Conservation (phyloP, 225 moss, liverwort and hornwort species). For the Takakia lepidozioides region DNA sequence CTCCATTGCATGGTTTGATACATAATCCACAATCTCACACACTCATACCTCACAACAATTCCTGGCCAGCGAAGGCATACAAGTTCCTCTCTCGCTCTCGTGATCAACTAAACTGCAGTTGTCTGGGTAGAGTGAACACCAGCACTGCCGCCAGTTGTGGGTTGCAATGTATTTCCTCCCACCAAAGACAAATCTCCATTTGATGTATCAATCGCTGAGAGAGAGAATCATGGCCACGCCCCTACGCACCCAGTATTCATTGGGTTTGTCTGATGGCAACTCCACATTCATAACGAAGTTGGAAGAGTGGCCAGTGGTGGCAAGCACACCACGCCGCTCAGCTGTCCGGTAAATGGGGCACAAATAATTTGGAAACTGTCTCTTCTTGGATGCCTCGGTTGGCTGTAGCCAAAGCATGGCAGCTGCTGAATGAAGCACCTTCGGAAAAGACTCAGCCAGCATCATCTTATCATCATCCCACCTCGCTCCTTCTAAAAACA, state of each 20-base stretch:
- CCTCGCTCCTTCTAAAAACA: constrained; percentile 54
- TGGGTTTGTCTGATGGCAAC: constrained; percentile 32
- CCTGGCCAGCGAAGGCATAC: too few species aligned
- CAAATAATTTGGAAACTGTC: constrained; percentile 33
- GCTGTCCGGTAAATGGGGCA: constrained; percentile 56
- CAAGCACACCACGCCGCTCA: constrained; percentile 56
- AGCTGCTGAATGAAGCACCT: constrained; percentile 44
- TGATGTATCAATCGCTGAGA: constrained; percentile 48
- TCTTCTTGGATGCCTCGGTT: constrained; percentile 32
- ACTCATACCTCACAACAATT: too few species aligned
- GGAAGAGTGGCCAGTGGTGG: constrained; percentile 67
- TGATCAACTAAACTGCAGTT: too few species aligned
- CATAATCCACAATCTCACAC: too few species aligned
- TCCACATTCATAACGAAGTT: constrained; percentile 63
- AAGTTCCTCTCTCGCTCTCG: too few species aligned
- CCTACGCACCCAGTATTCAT: constrained; percentile 57
- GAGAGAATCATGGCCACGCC: constrained; percentile 69
- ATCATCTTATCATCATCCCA: constrained; percentile 44
- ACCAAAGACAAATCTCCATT: too few species aligned
- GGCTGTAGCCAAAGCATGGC: constrained; percentile 64
- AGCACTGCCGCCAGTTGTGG: too few species aligned
- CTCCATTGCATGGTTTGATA: too few species aligned
- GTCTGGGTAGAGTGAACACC: too few species aligned
- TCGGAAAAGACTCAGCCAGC: constrained; percentile 37
- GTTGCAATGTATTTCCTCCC: too few species aligned